A percentile compares a stretch with the other conserved stretches of the same genome.
Evolutionary conservation across 2,329 filamentous ascomycete species (phyloP).

Genomic region (Helotiales sp.): DNA sequence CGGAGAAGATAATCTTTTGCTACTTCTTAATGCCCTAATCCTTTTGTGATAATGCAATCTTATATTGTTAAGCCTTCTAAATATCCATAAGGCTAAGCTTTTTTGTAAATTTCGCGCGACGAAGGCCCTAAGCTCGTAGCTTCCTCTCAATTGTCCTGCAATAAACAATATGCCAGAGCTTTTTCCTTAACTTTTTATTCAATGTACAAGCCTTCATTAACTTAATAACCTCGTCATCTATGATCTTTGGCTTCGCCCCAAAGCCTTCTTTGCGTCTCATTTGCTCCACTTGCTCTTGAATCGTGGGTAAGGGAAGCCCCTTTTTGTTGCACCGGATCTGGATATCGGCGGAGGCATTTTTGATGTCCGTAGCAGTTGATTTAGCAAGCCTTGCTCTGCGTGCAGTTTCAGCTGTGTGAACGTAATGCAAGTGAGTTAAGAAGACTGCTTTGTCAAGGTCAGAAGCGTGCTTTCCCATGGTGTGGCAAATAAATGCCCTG

Average conservation of each 20-base stretch:
- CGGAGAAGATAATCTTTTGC: conserved; percentile 13
- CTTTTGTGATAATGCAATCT: conserved; percentile 4
- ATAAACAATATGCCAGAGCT: conserved; percentile 7
- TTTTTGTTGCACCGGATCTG: background rate
- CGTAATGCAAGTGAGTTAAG: conserved; percentile 8
- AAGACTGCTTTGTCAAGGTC: background rate
- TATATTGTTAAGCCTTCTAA: conserved; percentile 1
- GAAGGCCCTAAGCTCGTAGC: background rate
- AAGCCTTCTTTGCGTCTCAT: background rate
- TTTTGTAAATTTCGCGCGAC: background rate
- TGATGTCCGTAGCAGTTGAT: background rate
- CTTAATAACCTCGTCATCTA: background rate
- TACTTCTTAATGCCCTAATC: conserved; percentile 1
- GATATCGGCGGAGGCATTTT: background rate
- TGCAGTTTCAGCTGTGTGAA: background rate
- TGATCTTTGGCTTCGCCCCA: background rate
- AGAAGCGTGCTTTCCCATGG: conserved; percentile 5
- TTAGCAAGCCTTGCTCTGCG: background rate
- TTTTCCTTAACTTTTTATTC: conserved; percentile 15
- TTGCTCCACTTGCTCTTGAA: conserved; percentile 1
- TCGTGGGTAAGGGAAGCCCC: background rate
- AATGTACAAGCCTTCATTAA: conserved; percentile 14
- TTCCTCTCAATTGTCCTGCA: conserved; percentile 16
- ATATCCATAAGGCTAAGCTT: conserved; percentile 12
- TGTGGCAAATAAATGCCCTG: too few relatives aligned